A percentile compares a stretch with the other conserved stretches of the same genome.
phyloP scores from a whole-genome alignment of 2,329 filamentous ascomycete species.

The Aspergillus alliaceus region DNA sequence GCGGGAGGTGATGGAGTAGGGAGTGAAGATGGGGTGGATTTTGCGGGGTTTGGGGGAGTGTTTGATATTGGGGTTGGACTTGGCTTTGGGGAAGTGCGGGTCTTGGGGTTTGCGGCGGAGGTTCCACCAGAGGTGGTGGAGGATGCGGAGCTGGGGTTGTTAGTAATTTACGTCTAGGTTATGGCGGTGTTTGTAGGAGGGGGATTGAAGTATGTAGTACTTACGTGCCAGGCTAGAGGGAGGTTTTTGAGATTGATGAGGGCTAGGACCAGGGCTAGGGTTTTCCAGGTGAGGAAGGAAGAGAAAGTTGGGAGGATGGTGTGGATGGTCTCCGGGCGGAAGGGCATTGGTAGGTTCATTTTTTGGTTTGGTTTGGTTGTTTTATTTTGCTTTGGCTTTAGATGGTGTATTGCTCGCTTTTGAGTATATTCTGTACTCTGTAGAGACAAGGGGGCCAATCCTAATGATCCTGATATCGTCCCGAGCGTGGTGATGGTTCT shows the following conservation, averaged over 20 bases:
- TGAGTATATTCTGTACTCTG: too few relatives aligned
- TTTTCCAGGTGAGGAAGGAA: slow-evolving; percentile 34
- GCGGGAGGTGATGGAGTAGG: slow-evolving; percentile 65
- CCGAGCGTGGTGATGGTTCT: too few relatives aligned
- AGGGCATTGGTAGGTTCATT: slow-evolving; percentile 4
- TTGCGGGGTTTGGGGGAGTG: too few relatives aligned
- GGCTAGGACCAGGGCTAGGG: slow-evolving; percentile 36
- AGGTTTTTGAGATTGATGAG: slow-evolving; percentile 40
- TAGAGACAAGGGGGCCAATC: too few relatives aligned
- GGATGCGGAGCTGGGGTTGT: slow-evolving; percentile 54
- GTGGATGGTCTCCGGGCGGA: slow-evolving; percentile 24
- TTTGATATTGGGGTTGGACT: too few relatives aligned
- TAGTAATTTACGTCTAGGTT: not conserved
- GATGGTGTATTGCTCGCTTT: not conserved
- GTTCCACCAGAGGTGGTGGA: slow-evolving; percentile 59
- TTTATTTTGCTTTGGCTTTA: not conserved
- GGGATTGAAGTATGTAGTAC: slow-evolving; percentile 17
- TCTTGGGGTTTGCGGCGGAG: slow-evolving; percentile 51
- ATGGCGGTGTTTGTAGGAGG: not conserved
- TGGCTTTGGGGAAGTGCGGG: slow-evolving; percentile 43
- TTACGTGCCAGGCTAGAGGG: slow-evolving; percentile 42
- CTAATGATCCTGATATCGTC: too few relatives aligned
- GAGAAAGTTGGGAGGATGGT: slow-evolving; percentile 20
- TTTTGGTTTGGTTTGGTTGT: not conserved
- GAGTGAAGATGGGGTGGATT: slow-evolving; percentile 69